Evolutionary conservation across 2,329 filamentous ascomycete genomes (phyloP).

Genomic region (Colletotrichum simmondsii): DNA sequence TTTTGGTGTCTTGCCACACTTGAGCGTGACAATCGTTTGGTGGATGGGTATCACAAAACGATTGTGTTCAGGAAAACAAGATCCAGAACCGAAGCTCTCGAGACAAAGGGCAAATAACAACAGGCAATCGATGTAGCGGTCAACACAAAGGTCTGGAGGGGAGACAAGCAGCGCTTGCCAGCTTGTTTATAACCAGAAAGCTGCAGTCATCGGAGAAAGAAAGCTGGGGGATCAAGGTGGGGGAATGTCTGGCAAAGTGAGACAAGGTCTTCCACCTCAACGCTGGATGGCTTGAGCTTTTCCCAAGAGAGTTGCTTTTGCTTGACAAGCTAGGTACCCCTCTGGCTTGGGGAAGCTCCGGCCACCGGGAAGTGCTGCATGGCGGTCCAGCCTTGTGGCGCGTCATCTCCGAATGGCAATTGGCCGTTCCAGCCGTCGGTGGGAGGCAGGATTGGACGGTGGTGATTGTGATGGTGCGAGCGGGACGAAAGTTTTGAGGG

Average conservation of each 20-base stretch:
- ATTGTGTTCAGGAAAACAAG: background rate
- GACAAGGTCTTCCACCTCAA: slow-evolving; percentile 31
- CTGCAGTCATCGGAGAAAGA: slow-evolving; percentile 21
- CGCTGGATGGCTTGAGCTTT: slow-evolving; percentile 15
- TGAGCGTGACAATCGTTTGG: background rate
- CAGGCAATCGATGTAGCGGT: slow-evolving; percentile 26
- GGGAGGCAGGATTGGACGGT: background rate
- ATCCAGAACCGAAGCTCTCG: background rate
- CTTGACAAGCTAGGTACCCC: slow-evolving; percentile 28
- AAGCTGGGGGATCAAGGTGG: slow-evolving; percentile 30
- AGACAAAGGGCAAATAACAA: slow-evolving; percentile 22
- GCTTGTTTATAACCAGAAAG: slow-evolving; percentile 29
- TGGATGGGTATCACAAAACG: slow-evolving; percentile 17
- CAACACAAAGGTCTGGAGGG: slow-evolving; percentile 11
- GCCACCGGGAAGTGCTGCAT: slow-evolving; percentile 1
- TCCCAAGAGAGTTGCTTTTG: slow-evolving; percentile 5
- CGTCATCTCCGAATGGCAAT: background rate
- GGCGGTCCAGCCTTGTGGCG: slow-evolving; percentile 27
- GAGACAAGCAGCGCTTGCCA: slow-evolving; percentile 26
- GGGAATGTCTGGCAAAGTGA: slow-evolving; percentile 31
- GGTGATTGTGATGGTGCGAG: slow-evolving; percentile 12
- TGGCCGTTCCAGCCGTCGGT: background rate
- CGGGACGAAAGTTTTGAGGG: slow-evolving; percentile 5
- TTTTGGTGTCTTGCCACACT: background rate
- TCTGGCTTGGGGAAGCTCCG: slow-evolving; percentile 24